phyloP scores from a whole-genome alignment of 306 rosid species.

The Fagus crenata region DNA sequence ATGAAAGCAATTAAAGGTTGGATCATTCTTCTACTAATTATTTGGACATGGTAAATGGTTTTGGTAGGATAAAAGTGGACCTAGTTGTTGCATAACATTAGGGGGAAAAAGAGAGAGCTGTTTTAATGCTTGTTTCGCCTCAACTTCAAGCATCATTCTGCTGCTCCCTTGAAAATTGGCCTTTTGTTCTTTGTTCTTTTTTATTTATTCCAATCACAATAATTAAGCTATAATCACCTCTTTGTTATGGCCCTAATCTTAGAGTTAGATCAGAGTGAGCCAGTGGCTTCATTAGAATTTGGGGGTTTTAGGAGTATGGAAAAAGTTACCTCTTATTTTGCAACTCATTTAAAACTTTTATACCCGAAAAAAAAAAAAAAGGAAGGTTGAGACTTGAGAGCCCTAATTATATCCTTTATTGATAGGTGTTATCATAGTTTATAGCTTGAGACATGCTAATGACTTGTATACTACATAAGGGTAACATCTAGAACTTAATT shows the following conservation, averaged over 20 bases:
- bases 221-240: too few relatives aligned
- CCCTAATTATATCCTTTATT: not conserved
- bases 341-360: not conserved
- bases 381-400: not conserved
- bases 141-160: too few relatives aligned
- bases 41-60: too few relatives aligned
- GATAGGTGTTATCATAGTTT: not conserved
- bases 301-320: not conserved
- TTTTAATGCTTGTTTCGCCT: too few relatives aligned
- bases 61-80: too few relatives aligned
- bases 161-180: too few relatives aligned
- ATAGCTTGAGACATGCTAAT: not conserved
- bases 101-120: too few relatives aligned
- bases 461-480: not conserved
- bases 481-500: not conserved
- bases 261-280: not conserved
- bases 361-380: not conserved
- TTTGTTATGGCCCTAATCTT: not conserved
- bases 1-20: too few relatives aligned
- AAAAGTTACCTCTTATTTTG: not conserved
- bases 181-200: too few relatives aligned
- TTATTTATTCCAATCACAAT: too few relatives aligned
- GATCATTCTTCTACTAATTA: too few relatives aligned
- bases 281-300: not conserved
- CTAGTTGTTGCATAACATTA: too few relatives aligned